A percentile compares a stretch with the other conserved stretches of the same genome.
Conservation (phyloP, 768 basidiomycete genomes). For the Amanita jacksonii region DNA sequence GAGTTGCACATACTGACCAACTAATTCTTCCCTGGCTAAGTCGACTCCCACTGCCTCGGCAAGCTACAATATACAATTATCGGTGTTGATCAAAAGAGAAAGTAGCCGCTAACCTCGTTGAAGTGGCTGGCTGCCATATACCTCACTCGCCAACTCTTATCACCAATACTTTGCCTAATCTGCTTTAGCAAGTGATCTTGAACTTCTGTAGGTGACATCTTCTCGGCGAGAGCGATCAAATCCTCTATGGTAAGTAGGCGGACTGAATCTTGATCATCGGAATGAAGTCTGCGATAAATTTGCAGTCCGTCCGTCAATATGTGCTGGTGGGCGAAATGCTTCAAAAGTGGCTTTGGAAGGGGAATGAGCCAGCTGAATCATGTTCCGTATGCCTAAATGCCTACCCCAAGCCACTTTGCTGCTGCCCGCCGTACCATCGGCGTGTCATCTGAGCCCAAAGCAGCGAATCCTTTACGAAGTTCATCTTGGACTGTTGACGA, state of each 20-base stretch:
- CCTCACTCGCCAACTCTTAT: constrained; percentile 98
- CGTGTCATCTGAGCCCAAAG: constrained; percentile 87
- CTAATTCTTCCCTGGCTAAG: constrained; percentile 88
- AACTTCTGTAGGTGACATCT: constrained; percentile 79
- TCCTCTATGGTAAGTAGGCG: constrained; percentile 92
- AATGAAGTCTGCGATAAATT: constrained; percentile 87
- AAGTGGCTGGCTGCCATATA: constrained; percentile 99
- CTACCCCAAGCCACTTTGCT: constrained; percentile 91
- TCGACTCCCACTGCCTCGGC: constrained; percentile 86
- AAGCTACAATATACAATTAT: constrained; percentile 39
- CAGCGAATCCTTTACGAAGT: constrained; percentile 73
- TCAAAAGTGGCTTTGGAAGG: constrained; percentile 57
- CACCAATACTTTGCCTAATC: constrained; percentile 78
- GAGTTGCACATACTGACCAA: constrained; percentile 85
- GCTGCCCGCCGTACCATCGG: constrained; percentile 98
- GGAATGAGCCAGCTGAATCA: constrained; percentile 9
- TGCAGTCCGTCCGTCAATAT: constrained; percentile 83
- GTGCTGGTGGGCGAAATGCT: constrained; percentile 69
- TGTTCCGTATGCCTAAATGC: constrained; percentile 22
- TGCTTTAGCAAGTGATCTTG: constrained; percentile 85
- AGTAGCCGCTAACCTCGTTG: constrained; percentile 57
- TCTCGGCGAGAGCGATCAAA: constrained; percentile 84
- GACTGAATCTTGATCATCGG: constrained; percentile 98
- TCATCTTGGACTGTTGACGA: constrained; percentile 73
- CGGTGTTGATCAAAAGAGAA: neutral